Base-by-base conservation (phyloP, 1,284 basidiomycete genomes). In the Leccinum ponderosum region DNA sequence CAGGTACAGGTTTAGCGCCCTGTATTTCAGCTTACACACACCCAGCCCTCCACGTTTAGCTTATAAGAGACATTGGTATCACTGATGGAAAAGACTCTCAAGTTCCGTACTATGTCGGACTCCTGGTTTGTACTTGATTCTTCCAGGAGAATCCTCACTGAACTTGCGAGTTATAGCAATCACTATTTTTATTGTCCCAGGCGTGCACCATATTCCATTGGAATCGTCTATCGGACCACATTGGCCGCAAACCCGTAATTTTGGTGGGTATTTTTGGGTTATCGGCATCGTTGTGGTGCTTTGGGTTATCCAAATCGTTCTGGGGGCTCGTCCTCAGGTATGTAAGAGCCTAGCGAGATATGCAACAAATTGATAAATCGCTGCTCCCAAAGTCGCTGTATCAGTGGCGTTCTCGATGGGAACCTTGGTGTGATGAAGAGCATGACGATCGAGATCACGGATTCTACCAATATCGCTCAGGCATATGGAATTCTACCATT, bases 241-340 rank as follows among this genome's bases (percentile, higher is more conserved):
- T 89, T 25, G 89, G 89, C 29, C 80, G 89, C n/a, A 87, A 83
- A 67, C 87, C 88, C 1, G 78, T 91, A 27, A 77, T 90, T 52
- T 73, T 89, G 59, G 77, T 77, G 5, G 88, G 88, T 0, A 75
- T 86, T 1, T 74, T 81, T 42, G 88, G 87, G 12, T 71, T 87
- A 3, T 81, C 82, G 8, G 53, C 82, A 0, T 87, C 87, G 7
- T 87, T 85, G 77, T 77, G 83, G 59, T 81, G 78, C 57, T 87
- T 91, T 64, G 89, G 89, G 3, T 67, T 90, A 33, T 86, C 87
- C 2, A 80, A 75, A 60, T 83, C 85, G 0, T 87, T 88, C 64
- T 81, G 78, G 77, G 76, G 74, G 15, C 76, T 87, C 1, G 79
- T 87, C 11, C 12, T 84, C 12, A 86, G 86, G 35, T 35, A 35